Evolutionary conservation across 306 rosid species (phyloP), one percentile per base, ranked within the genome.

Genomic region (Clitoria ternatea): DNA sequence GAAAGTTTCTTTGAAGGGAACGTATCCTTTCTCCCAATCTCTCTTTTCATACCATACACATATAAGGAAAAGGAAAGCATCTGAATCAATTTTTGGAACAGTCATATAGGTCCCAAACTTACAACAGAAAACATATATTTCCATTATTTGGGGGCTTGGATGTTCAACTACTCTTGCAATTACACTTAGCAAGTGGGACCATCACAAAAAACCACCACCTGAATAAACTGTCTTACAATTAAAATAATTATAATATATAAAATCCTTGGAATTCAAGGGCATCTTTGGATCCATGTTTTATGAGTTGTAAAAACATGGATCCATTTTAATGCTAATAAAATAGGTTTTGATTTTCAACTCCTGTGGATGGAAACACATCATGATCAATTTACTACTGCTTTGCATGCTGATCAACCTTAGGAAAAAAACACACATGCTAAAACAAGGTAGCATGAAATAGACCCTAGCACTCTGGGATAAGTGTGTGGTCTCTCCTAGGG

Each of bases 401-500:
- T n/a, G n/a, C n/a, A n/a, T n/a, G n/a, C n/a, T n/a, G n/a, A n/a
- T n/a, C n/a, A n/a, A n/a, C n/a, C n/a, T n/a, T n/a, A n/a, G n/a
- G n/a, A n/a, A n/a, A n/a, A n/a, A n/a, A n/a, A n/a, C n/a, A n/a
- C n/a, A n/a, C n/a, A n/a, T n/a, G n/a, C n/a, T n/a, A n/a, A n/a
- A n/a, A n/a, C n/a, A n/a, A n/a, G n/a, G n/a, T n/a, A n/a, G 7
- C 56, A 19, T 20, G 56, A 45, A 23, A 8, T 12, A 24, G 18
- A 5, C 11, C 37, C 9, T 76, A 91, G 35, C 99, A 94, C 60
- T 94, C 99, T 0, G 99, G 99, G 7, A 40, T 89, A 12, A 49
- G 85, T 0, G 88, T 70, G 56, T 82, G 99, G 78, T 94, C 92
- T 82, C 99, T 87, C 37, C 73, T 83, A 2, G 95, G 86, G 61